phyloP scores from a whole-genome alignment of 208 protist genomes.

The Trypanosoma brucei region DNA sequence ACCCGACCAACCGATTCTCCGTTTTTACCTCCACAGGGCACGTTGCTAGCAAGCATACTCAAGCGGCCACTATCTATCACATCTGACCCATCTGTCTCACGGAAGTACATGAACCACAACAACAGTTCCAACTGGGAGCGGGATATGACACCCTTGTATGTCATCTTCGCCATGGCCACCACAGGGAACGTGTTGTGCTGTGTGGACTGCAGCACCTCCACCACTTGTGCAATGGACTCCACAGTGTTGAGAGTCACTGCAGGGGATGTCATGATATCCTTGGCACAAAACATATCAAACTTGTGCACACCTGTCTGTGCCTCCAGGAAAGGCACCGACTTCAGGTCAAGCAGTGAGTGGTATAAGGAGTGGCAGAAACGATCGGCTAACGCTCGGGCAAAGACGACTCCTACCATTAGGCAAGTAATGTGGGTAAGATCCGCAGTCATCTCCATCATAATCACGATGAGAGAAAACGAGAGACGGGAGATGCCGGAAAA shows the following conservation, averaged over 20 bases:
- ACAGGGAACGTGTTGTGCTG: slow-evolving; percentile 87
- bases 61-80: neutral
- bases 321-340: slow-evolving; percentile 71
- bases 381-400: slow-evolving; percentile 74
- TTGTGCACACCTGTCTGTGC: slow-evolving; percentile 42
- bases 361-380: slow-evolving; percentile 76
- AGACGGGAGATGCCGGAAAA: slow-evolving; percentile 81
- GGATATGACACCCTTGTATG: slow-evolving; percentile 44
- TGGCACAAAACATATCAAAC: slow-evolving; percentile 49
- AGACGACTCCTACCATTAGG: slow-evolving; percentile 82
- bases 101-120: slow-evolving; percentile 59
- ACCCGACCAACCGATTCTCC: neutral
- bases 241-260: slow-evolving; percentile 42
- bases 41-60: neutral
- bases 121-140: slow-evolving; percentile 45
- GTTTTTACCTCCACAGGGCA: neutral
- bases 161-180: slow-evolving; percentile 34
- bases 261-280: slow-evolving; percentile 78
- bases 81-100: slow-evolving; percentile 25
- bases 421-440: slow-evolving; percentile 79
- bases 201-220: slow-evolving; percentile 46
- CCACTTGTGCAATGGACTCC: slow-evolving; percentile 42
- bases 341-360: slow-evolving; percentile 68
- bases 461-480: slow-evolving; percentile 80
- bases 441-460: slow-evolving; percentile 87